Percentiles rank a stretch among this genome's conserved stretches.
These are phyloP conservation scores for Aurantiochytrium sp. DNA, from an alignment of 108 stramenopile species.

Conservation along the genomic window DNA sequence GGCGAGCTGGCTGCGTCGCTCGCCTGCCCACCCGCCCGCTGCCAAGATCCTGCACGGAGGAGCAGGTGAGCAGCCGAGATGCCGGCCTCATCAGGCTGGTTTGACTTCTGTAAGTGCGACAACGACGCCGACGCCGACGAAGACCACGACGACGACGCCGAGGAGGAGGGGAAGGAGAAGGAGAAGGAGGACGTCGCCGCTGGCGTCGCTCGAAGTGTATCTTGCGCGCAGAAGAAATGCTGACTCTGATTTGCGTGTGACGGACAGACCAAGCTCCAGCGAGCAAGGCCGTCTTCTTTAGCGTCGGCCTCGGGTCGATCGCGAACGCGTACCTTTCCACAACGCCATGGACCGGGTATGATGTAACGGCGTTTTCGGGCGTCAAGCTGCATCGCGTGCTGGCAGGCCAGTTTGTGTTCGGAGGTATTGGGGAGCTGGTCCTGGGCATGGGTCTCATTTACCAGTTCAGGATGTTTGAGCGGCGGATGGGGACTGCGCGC, in stretches of 20 bases:
- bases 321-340: not conserved
- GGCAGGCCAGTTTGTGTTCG: not conserved
- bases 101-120: not conserved
- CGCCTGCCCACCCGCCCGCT: no score
- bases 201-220: no score
- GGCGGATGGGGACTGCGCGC: not conserved
- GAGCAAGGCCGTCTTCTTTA: not conserved
- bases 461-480: not conserved
- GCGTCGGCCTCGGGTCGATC: not conserved
- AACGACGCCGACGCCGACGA: not conserved
- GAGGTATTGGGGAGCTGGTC: conserved; percentile 3
- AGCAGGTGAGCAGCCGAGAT: no score
- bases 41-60: no score
- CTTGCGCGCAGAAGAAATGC: no score
- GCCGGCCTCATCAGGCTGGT: not conserved
- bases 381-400: not conserved
- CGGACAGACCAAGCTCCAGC: conserved; percentile 4
- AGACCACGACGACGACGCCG: not conserved
- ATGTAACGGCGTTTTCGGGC: conserved; percentile 19
- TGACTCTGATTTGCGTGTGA: no score
- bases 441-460: conserved; percentile 15
- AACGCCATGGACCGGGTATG: not conserved
- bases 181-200: no score
- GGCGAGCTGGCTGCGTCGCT: no score
- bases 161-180: no score